These are phyloP conservation scores for Phialophora verrucosa DNA, from an alignment of 2,329 filamentous ascomycete genomes.

Conservation along the genomic window DNA sequence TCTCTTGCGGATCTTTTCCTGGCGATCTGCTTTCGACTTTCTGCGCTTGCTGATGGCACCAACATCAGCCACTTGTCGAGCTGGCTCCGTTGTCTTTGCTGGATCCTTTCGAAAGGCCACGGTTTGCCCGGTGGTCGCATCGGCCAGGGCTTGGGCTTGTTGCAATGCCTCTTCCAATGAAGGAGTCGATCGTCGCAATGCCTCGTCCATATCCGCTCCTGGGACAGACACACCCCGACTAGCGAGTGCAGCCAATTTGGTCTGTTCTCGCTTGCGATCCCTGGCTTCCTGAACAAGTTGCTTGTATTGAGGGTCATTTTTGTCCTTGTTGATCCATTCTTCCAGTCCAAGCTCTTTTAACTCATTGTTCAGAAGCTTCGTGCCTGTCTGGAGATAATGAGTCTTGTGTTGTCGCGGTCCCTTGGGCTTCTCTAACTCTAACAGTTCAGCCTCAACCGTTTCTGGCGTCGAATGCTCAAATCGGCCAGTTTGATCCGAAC, in stretches of 20 bases:
- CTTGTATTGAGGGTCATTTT: conserved; percentile 28
- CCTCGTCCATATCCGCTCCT: conserved; percentile 17
- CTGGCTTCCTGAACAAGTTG: conserved; percentile 26
- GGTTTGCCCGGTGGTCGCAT: conserved; percentile 3
- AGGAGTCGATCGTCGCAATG: conserved; percentile 7
- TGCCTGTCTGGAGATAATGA: conserved; percentile 17
- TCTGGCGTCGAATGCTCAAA: conserved; percentile 21
- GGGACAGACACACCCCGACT: conserved; percentile 17
- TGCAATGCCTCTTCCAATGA: conserved; percentile 4
- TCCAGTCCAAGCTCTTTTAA: conserved; percentile 32
- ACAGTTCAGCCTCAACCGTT: conserved; percentile 14
- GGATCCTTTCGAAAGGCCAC: background rate
- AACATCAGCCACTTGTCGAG: background rate
- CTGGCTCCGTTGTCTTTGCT: background rate
- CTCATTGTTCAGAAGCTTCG: conserved; percentile 26
- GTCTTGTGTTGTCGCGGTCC: conserved; percentile 13
- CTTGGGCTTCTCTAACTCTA: conserved; percentile 3
- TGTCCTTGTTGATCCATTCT: conserved; percentile 34
- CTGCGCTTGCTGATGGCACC: background rate
- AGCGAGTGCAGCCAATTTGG: conserved; percentile 24
- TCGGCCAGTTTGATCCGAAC: background rate
- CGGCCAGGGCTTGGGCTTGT: conserved; percentile 13
- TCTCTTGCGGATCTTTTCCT: conserved; percentile 29
- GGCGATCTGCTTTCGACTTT: conserved; percentile 17
- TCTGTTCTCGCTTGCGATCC: conserved; percentile 26